Evolutionary conservation across 2,329 filamentous ascomycete genomes (phyloP).

Genomic region (Epichloe brachyelytri): DNA sequence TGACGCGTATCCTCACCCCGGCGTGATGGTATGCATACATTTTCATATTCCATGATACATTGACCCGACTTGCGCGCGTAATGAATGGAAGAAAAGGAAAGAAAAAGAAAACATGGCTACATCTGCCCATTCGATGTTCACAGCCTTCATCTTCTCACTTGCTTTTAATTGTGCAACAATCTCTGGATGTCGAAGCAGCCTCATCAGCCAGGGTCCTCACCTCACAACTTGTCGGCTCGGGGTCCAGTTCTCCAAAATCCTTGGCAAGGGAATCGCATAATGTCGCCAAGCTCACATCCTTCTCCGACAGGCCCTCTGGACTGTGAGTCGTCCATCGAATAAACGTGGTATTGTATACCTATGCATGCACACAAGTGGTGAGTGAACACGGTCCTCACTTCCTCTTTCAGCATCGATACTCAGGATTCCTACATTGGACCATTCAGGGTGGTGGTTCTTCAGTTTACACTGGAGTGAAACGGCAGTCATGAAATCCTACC

Average conservation of each 20-base stretch:
- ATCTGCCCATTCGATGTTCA: not conserved
- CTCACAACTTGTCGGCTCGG: constrained; percentile 19
- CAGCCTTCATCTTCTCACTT: not conserved
- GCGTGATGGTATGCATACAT: no score
- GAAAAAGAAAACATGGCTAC: not conserved
- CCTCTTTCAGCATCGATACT: not conserved
- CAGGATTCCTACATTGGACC: constrained; percentile 49
- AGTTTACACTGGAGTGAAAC: constrained; percentile 55
- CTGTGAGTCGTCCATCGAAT: constrained; percentile 64
- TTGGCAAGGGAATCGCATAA: constrained; percentile 47
- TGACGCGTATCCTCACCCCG: no score
- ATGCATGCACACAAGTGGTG: not conserved
- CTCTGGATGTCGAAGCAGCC: constrained; percentile 32
- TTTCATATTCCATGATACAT: not conserved
- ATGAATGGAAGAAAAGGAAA: fast-evolving
- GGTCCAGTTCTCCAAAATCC: constrained; percentile 41
- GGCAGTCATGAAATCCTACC: constrained; percentile 63
- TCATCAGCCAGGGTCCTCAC: constrained; percentile 33
- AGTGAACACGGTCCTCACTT: not conserved
- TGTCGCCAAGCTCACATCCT: constrained; percentile 48
- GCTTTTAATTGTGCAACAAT: constrained; percentile 40
- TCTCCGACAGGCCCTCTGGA: constrained; percentile 49
- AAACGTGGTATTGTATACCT: constrained; percentile 59
- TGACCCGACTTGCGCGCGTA: no score
- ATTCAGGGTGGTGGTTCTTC: constrained; percentile 62